Conservation (phyloP, 371 early-diverging fungal species). For the Dichotomocladium elegans region DNA sequence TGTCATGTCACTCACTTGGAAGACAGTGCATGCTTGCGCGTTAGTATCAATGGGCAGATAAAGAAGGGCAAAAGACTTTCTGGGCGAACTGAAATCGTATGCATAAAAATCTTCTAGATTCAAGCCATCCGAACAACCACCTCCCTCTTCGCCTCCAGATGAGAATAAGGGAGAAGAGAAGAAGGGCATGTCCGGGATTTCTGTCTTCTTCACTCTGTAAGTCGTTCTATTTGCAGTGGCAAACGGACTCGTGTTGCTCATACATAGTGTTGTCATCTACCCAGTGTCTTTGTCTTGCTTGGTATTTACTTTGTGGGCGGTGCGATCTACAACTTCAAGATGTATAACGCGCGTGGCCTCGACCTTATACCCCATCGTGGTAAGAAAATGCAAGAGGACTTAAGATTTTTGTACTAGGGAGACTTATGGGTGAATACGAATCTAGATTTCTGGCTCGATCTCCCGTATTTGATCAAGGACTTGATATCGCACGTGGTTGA, state of each 20-base stretch:
- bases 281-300: conserved; percentile 42
- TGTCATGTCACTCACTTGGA: conserved; percentile 38
- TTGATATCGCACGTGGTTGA: conserved; percentile 42
- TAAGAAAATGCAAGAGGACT: conserved; percentile 8
- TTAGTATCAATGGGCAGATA: conserved; percentile 8
- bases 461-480: conserved; percentile 46
- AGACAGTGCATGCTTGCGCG: conserved; percentile 47
- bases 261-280: neutral
- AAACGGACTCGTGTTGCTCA: neutral
- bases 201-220: conserved; percentile 58
- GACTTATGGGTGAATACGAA: neutral
- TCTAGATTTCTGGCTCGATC: conserved; percentile 49
- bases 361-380: conserved; percentile 62
- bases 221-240: neutral
- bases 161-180: conserved; percentile 7
- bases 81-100: no score
- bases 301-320: conserved; percentile 57
- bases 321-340: conserved; percentile 53
- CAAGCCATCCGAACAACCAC: conserved; percentile 19
- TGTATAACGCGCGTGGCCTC: conserved; percentile 56
- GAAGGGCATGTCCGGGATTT: conserved; percentile 38
- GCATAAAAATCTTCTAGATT: conserved; percentile 4
- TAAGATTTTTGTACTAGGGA: neutral
- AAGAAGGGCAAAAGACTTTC: no score
- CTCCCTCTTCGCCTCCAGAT: conserved; percentile 11